Evolutionary conservation across 164 flowering plant species (phyloP), one percentile per base, ranked within the genome.

Genomic region (Umbilicus rupestris): DNA sequence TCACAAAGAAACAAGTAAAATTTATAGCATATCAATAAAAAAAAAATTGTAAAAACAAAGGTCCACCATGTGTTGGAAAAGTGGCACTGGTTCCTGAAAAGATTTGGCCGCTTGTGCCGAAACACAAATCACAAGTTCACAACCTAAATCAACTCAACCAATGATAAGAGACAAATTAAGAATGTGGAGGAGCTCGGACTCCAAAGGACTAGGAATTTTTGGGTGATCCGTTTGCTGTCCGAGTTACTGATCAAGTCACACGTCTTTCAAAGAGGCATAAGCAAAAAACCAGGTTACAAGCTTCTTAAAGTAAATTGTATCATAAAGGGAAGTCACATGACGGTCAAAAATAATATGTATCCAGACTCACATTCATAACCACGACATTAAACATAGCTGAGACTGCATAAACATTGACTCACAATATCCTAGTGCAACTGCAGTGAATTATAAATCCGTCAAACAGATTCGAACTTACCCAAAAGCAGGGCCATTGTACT

Each of bases 401-500:
- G 44, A 10, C 7, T 41, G 44, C 30, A 50, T 12, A 9, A 10
- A 52, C 24, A 7, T 26, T 12, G 12, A 10, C 15, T 24, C 14
- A 24, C 14, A 52, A 52, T 52, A 52, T 52, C 15, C 58, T 22
- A 52, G 58, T 22, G 5, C 5, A 24, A 19, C 7, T 49, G 55
- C 26, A 24, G 29, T 50, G 14, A 5, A 49, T 52, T 8, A 52
- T 52, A 3, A 55, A 28, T 28, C 14, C 33, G 6, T 26, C 33
- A 55, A 28, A 29, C 5, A 19, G 11, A 19, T 19, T 1, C 24
- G 37, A 16, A 79, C 92, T 77, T 76, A 91, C 97, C 80, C 81
- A 55, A 89, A 87, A 47, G 45, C 39, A n/a, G 88, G 96, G 47
- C 94, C 96, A 68, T 39, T 73, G 69, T 89, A 92, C 31, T 74